phyloP scores from a whole-genome alignment of 352 stramenopile species.

The Phytophthora europaea region DNA sequence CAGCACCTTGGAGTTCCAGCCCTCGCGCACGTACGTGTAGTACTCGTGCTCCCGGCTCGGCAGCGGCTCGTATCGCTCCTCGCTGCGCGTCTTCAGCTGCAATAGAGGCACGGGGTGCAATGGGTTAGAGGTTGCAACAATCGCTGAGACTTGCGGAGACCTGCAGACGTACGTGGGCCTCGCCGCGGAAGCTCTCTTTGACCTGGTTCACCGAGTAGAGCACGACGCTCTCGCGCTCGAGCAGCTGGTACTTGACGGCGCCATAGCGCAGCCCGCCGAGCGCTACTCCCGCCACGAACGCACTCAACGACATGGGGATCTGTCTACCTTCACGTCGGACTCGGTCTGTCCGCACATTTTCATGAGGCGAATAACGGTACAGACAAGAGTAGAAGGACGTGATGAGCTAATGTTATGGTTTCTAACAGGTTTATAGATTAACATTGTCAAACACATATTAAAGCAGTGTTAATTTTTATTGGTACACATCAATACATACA shows the following conservation, averaged over 20 bases:
- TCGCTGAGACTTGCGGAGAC: neutral
- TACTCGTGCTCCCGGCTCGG: slow-evolving; percentile 85
- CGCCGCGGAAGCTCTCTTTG: slow-evolving; percentile 64
- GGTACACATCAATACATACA: neutral
- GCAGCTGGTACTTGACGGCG: slow-evolving; percentile 73
- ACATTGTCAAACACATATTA: too few relatives aligned
- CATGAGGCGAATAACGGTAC: too few relatives aligned
- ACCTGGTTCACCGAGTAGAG: slow-evolving; percentile 72
- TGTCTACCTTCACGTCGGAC: slow-evolving; percentile 11
- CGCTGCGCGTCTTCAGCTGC: slow-evolving; percentile 34
- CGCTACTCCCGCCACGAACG: slow-evolving; percentile 75
- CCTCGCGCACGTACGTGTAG: slow-evolving; percentile 77
- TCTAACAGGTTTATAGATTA: too few relatives aligned
- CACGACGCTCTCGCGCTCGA: slow-evolving; percentile 77
- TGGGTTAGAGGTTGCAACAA: too few relatives aligned
- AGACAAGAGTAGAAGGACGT: too few relatives aligned
- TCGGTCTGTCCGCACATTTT: slow-evolving; percentile 17
- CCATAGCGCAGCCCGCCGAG: slow-evolving; percentile 74
- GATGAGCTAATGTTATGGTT: too few relatives aligned
- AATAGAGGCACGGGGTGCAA: neutral
- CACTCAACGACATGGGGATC: slow-evolving; percentile 68
- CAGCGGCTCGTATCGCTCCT: slow-evolving; percentile 72
- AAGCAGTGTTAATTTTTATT: neutral
- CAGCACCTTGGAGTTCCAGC: slow-evolving; percentile 80
- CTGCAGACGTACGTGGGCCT: slow-evolving; percentile 30